Evolutionary conservation across 2,329 filamentous ascomycete genomes (phyloP), one percentile per base, ranked within the genome.

Genomic region (Aspergillus novoparasiticus): DNA sequence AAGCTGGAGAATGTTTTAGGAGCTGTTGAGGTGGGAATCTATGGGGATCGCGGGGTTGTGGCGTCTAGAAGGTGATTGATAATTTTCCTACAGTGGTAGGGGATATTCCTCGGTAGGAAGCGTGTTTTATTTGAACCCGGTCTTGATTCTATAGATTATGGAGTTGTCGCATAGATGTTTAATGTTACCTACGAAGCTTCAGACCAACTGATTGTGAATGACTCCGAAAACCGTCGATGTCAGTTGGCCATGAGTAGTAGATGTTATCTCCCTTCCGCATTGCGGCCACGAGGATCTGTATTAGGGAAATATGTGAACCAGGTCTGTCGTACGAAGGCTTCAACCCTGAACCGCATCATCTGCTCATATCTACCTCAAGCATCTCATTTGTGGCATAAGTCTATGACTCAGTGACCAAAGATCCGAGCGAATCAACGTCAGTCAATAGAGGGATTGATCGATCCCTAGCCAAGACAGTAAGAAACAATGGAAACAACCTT

Each of bases 1-100:
- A 73, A 72, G 62, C 67, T 84, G 63, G 82, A 84, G 64, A 72
- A 68, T 48, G 77, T 83, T 45, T 71, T 82, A 58, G 76, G 73
- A 57, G 77, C 75, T 58, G 75, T 81, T 54, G 75, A 78, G 58
- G 72, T 71, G 57, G 78, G 78, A 11, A 68, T 75, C 59, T 75
- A 77, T 70, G 72, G 74, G n/a, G 64, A 71, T 58, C 41, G 66
- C 46, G 63, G 68, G 1, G 16, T 34, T 6, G 48, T 32, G 48
- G 28, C 16, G 10, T 51, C 48, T n/a, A 21, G 28, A 10, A 19
- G 48, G 16, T 51, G 28, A 51, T 39, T 28, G 12, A 26, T 11
- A 16, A 4, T 28, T 12, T 16, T 8, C 23, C n/a, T 23, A 11
- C 21, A 6, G 23, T 48, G 21, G 9, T 43, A 1, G 11, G 5